Base-by-base conservation (phyloP, 1,284 basidiomycete genomes). In the Leccinum subrobustum region DNA sequence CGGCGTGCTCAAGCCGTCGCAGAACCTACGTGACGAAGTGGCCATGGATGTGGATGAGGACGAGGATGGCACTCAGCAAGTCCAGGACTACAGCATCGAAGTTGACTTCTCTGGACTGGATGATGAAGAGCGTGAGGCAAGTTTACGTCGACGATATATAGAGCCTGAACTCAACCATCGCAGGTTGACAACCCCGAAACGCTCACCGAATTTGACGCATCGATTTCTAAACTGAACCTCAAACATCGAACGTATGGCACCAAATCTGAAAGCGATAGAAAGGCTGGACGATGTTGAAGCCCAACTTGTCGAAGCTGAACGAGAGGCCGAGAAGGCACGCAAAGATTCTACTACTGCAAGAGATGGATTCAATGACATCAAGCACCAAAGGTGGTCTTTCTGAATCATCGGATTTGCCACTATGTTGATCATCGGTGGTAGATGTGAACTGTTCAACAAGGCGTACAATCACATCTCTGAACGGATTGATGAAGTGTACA, bases 391-490 rank as follows among this genome's bases (percentile, higher is more conserved):
- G 91, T 91, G 52, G 25, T 51, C 25, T 18, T 57, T 29, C 23
- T 54, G 12, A 7, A 44, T 47, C n/a, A 14, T 2, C 29, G 3
- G 4, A 39, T 54, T 23, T 59, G 20, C 42, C 23, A 12, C 35
- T 14, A 33, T 56, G 25, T 42, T 60, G 20, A 53, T 50, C 1
- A 55, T 23, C 23, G 51, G 12, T 16, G 50, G 33, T 54, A 76
- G 88, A 70, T 88, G 85, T 63, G 93, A 98, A 64, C 75, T 97
- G 39, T 99, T 99, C 83, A 96, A 96, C 79, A 92, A 91, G 68
- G 96, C 97, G 0, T 99, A 96, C 78, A 89, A 89, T 64, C 96
- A 99, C 73, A 99, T 99, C 63, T 93, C 95, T 6, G 91, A 93
- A 63, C 83, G 87, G 54, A 99, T 99, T 67, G 96, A 98, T 73